Evolutionary conservation across 2,329 filamentous ascomycete species (phyloP).

Genomic region (Metarhizium album): DNA sequence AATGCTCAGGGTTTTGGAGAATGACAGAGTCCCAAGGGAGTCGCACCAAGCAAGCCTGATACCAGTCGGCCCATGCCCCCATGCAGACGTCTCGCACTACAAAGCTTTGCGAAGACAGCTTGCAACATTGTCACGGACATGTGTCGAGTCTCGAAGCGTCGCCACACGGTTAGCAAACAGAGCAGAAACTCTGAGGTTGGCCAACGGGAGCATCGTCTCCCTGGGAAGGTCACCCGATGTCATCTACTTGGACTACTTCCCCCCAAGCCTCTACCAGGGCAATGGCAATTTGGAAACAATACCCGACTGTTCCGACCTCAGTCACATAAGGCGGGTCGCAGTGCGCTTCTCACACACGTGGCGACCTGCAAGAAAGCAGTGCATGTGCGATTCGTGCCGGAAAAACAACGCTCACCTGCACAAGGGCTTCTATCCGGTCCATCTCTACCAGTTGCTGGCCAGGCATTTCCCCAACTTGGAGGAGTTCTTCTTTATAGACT

Average conservation of each 20-base stretch:
- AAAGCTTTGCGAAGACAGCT: slow-evolving; percentile 18
- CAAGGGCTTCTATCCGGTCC: slow-evolving; percentile 23
- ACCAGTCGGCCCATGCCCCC: slow-evolving; percentile 8
- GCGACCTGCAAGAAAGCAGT: slow-evolving; percentile 18
- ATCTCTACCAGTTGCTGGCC: slow-evolving; percentile 33
- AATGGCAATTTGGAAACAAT: slow-evolving; percentile 16
- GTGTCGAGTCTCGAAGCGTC: slow-evolving; percentile 16
- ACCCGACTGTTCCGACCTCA: slow-evolving; percentile 18
- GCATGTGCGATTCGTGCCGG: slow-evolving; percentile 24
- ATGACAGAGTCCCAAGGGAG: slow-evolving; percentile 13
- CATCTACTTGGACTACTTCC: slow-evolving; percentile 25
- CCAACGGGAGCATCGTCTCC: slow-evolving; percentile 18
- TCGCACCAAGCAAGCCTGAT: slow-evolving; percentile 14
- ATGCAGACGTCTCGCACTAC: slow-evolving; percentile 23
- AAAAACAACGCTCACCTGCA: slow-evolving; percentile 17
- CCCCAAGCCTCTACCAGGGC: slow-evolving; percentile 16
- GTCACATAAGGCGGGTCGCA: slow-evolving; percentile 27
- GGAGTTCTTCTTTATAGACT: slow-evolving; percentile 34
- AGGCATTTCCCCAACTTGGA: slow-evolving; percentile 30
- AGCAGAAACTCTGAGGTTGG: slow-evolving; percentile 14
- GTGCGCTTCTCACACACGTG: slow-evolving; percentile 32
- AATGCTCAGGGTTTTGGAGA: slow-evolving; percentile 13
- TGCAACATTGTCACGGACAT: slow-evolving; percentile 16
- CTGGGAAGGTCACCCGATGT: slow-evolving; percentile 20
- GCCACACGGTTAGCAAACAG: slow-evolving; percentile 12